Evolutionary conservation across 1,284 basidiomycete species (phyloP), one percentile per base, ranked within the genome.

Genomic region (Pyrrhoderma lamaoense): DNA sequence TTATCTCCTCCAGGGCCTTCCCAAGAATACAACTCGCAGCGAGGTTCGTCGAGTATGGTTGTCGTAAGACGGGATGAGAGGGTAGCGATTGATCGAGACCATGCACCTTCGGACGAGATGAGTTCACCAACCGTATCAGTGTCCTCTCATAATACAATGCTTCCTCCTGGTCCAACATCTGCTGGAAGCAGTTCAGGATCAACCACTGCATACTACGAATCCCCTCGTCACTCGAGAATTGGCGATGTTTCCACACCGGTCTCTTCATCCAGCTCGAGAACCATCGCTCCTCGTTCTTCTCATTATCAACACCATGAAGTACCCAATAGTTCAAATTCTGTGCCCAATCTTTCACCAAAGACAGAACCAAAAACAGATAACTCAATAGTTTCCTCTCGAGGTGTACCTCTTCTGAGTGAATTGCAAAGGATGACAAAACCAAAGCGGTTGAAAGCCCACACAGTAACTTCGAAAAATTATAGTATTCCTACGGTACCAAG

Each of bases 381-480:
- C n/a, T 40, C 38, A 4, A n/a, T 40, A 5, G 5, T 5, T 22
- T 22, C 38, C n/a, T 5, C 5, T 22, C 27, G 27, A 5, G 27
- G 27, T 5, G 52, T 62, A 25, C 60, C 67, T 31, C 64, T 67
- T 0, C 67, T 68, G 0, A 68, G 69, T 3, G 72, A 72, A 8
- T 61, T 70, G 36, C 73, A 74, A 58, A 66, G 71, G 13, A 69
- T 70, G 53, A 73, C 73, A 68, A 78, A 85, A 58, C 81, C 83
- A 1, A 89, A 89, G 58, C 72, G 85, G 8, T 67, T 87, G 34
- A 89, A 88, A 64, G 80, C 84, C 44, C 85, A 89, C 61, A 85
- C 82, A 3, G 82, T 89, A 36, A 83, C 79, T 1, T 80, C 79
- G 54, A 85, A 82, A 64, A 84, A 72, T 62, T 80, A 74, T 59